Conservation (phyloP, 768 basidiomycete species). For the Asterophora lycoperdoides region DNA sequence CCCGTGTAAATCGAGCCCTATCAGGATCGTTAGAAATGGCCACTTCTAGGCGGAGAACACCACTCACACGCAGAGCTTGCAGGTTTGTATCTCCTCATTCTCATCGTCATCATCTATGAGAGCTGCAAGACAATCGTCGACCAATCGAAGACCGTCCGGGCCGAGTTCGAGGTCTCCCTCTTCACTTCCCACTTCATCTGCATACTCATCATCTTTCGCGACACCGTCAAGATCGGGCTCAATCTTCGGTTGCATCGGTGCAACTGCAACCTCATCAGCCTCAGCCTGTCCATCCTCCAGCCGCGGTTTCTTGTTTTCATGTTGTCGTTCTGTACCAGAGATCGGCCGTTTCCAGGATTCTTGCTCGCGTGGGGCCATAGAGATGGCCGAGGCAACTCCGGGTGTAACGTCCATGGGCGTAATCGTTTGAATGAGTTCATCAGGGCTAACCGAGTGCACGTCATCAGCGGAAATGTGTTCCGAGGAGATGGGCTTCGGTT, state of each 20-base stretch:
- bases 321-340: not conserved
- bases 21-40: not conserved
- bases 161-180: conserved; percentile 35
- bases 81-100: conserved; percentile 30
- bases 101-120: conserved; percentile 35
- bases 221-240: conserved; percentile 7
- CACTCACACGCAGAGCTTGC: conserved; percentile 52
- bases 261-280: not conserved
- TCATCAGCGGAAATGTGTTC: not conserved
- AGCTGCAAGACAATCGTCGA: conserved; percentile 38
- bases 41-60: not conserved
- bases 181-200: conserved; percentile 30
- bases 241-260: not conserved
- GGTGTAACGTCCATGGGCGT: conserved; percentile 1
- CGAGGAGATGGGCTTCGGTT: not conserved
- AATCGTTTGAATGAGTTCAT: conserved; percentile 4
- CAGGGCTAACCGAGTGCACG: not conserved
- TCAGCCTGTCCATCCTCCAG: not conserved
- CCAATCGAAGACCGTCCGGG: conserved; percentile 37
- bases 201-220: not conserved
- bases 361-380: not conserved
- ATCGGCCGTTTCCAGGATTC: conserved; percentile 13
- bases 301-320: conserved; percentile 13
- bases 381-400: not conserved
- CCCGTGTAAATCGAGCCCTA: conserved; percentile 34